Evolutionary conservation across 257 asterid genomes (phyloP), one percentile per base, ranked within the genome.

Genomic region (Penstemon barbatus): DNA sequence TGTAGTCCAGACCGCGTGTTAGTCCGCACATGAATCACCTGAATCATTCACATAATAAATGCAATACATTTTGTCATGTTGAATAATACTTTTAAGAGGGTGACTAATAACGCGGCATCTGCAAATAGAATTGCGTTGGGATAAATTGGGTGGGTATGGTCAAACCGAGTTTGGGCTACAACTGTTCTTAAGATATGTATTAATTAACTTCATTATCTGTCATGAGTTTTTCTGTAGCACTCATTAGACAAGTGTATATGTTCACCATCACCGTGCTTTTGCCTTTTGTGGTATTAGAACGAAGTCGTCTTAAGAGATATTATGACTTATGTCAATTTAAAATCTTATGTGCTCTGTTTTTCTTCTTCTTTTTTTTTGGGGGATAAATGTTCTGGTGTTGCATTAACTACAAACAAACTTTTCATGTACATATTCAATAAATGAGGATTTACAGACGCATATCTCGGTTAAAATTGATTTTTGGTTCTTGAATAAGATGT

Each of bases 141-240:
- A 12, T 40, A 37, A 5, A 19, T 44, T 58, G 44, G 9, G 19
- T 49, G 36, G 12, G 36, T 36, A 65, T 12, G 38, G 57, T 18
- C 70, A 39, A 51, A 11, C 69, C 33, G 42, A 10, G 38, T 37
- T 13, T 10, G 25, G 15, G 44, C 51, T 46, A 4, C 54, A 6
- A 49, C 13, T 70, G 5, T 49, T 58, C 13, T 6, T 5, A 19
- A 41, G 62, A 54, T 8, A 19, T n/a, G 52, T 36, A 57, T 7
- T 37, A 38, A 41, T 58, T 58, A 59, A 53, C 19, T 5, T 15
- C 54, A n/a, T 53, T 11, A 67, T 46, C 65, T 63, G 63, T 46
- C 65, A 49, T 71, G 38, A 66, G 15, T 39, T 63, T 18, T 62
- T 44, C 49, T 11, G 9, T 8, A 33, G 42, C 12, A 36, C 43